Base-by-base conservation (phyloP, 345 rosid genomes). In the Syzygium jambos region DNA sequence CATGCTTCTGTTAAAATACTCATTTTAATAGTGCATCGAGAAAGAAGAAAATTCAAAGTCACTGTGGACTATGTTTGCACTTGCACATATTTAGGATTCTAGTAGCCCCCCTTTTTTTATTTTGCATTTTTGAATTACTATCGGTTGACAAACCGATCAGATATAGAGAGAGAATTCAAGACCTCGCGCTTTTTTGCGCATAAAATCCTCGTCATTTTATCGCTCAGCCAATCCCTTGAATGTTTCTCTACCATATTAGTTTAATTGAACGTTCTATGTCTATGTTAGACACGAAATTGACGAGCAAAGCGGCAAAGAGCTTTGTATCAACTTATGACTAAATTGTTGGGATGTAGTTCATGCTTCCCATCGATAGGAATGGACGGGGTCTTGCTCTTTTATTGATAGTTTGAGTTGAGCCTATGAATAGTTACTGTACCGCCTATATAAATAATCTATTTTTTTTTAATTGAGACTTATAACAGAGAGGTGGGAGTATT, bases 261-360 rank as follows among this genome's bases (percentile, higher is more conserved):
- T 11, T 38, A 34, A 38, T 73, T 6, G 0, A n/a, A 73, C 4
- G 1, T 5, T 3, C 41, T 21, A 10, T 73, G 1, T 73, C 3
- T 38, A 38, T 34, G 2, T 4, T 19, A 38, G 5, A 73, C 12
- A 9, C 22, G 10, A 17, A 73, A 68, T 9, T 19, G 22, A 38
- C 25, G 3, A 10, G 3, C 21, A 10, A 73, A 73, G 23, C 7
- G 1, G 21, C 0, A 3, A 10, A 19, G 21, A 27, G 22, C 21
- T 73, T 0, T 68, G 5, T 73, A 34, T 73, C 27, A 73, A 73
- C 3, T 73, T 11, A 73, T 1, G 2, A 17, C 0, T 38, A 5
- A 11, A 43, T 43, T 43, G 46, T 6, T 43, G 7, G 46, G 46
- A 7, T 43, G 46, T 43, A 43, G 46, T 43, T 43, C 46, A 43